These are phyloP conservation scores for Wickerhamomyces sp. DNA, from an alignment of 1,139 yeast species.

Conservation along the genomic window DNA sequence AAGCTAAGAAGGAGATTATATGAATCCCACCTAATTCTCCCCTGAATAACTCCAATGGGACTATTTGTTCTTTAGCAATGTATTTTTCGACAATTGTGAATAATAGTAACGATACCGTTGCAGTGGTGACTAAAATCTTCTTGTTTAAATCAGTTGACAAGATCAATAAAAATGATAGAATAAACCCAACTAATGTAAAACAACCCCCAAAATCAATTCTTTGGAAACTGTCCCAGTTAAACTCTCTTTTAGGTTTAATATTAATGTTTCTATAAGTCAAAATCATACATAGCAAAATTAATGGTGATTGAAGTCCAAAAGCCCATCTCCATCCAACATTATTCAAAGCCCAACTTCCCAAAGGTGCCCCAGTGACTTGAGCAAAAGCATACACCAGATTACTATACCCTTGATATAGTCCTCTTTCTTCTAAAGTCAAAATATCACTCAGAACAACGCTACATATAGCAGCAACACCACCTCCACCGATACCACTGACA, in stretches of 20 bases:
- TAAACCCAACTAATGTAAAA: conserved; percentile 49
- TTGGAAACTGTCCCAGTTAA: conserved; percentile 39
- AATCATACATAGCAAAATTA: conserved; percentile 43
- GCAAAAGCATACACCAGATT: conserved; percentile 63
- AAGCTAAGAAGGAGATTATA: conserved; percentile 47
- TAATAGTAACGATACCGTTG: conserved; percentile 9
- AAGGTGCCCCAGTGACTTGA: conserved; percentile 64
- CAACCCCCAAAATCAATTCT: conserved; percentile 78
- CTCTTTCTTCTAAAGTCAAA: conserved; percentile 43
- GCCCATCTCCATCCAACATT: conserved; percentile 76
- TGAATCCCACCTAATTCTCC: conserved; percentile 48
- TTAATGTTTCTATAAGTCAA: conserved; percentile 25
- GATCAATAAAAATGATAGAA: conserved; percentile 43
- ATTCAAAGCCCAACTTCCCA: conserved; percentile 71
- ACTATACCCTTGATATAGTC: conserved; percentile 50
- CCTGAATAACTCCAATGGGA: conserved; percentile 45
- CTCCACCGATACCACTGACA: conserved; percentile 48
- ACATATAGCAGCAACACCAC: conserved; percentile 43
- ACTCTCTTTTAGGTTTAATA: conserved; percentile 28
- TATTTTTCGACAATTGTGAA: conserved; percentile 43
- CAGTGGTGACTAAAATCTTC: conserved; percentile 3
- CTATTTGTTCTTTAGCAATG: conserved; percentile 47
- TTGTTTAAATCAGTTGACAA: conserved; percentile 24
- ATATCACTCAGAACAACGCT: conserved; percentile 45
- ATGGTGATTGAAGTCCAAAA: conserved; percentile 59